Evolutionary conservation across 1,139 yeast genomes (phyloP), one percentile per base, ranked within the genome.

Genomic region (Meyerozyma guilliermondii): DNA sequence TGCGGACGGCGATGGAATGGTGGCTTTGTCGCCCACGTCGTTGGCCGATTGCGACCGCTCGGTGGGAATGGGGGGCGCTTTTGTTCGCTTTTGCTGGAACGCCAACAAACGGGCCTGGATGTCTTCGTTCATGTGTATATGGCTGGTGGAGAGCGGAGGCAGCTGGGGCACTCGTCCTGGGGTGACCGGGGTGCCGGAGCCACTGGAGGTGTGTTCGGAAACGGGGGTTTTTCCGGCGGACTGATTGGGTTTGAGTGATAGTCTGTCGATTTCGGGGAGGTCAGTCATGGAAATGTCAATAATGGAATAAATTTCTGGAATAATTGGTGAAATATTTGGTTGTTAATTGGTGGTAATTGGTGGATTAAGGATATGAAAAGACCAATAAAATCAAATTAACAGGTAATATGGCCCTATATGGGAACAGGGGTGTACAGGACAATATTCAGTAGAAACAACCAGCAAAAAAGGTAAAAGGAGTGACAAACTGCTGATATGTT

Each of bases 101-200:
- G 91, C 91, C 62, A 83, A 64, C 40, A 86, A 70, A 49, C 88
- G 68, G 1, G 92, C 94, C 60, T 84, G 92, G 43, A 84, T 74
- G 49, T 81, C 87, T 11, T 87, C 80, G 56, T 76, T 83, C 17
- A 71, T 50, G 41, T 63, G 71, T 8, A 66, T 54, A 27, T 28
- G 40, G 18, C 38, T 22, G 18, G 20, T 29, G 31, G 40, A 28
- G 24, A 36, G 39, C 18, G 23, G 29, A 11, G 29, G 42, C 39
- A 34, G 42, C 11, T 39, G 41, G 28, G 27, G 41, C 11, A 28
- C 35, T 16, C 24, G n/a, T 16, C 36, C 36, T 29, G 33, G 33
- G 18, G 33, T 29, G 16, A 13, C 33, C 10, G 33, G 33, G 24
- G 36, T 18, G 24, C 24, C 16, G 24, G 36, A 33, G 5, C 24